Percentiles rank a stretch among this genome's conserved stretches.
Evolutionary conservation across 495 filamentous ascomycete genomes (phyloP).

Genomic region (Xylaria grammica): DNA sequence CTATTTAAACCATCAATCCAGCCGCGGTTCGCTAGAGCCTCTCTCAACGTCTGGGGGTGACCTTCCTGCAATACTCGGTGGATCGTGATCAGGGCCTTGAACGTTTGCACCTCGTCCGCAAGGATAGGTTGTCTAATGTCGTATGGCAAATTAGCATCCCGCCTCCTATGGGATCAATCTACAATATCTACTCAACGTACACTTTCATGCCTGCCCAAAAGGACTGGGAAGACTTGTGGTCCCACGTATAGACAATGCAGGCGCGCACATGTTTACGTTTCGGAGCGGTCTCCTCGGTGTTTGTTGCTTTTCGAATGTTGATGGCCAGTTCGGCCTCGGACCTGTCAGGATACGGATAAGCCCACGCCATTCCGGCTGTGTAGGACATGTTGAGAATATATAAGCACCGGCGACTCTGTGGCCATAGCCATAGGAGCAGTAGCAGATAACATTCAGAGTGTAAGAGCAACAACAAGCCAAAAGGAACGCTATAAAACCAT

Average conservation of each 20-base stretch:
- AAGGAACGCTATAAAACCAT: background rate
- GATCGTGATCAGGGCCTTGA: conserved; percentile 89
- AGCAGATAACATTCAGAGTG: background rate
- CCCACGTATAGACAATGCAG: conserved; percentile 99
- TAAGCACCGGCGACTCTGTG: background rate
- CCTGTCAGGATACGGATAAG: conserved; percentile 52
- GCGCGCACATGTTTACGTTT: conserved; percentile 99
- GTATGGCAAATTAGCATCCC: conserved; percentile 25
- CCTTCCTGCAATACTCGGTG: conserved; percentile 98
- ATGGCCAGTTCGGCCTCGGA: conserved; percentile 92
- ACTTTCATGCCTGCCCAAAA: conserved; percentile 99
- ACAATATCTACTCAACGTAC: conserved; percentile 53
- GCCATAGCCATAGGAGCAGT: conserved; percentile 5
- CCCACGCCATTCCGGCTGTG: conserved; percentile 18
- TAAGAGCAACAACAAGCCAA: background rate
- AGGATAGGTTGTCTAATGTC: conserved; percentile 81
- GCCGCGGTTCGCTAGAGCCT: conserved; percentile 83
- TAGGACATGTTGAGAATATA: conserved; percentile 17
- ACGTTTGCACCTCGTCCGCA: conserved; percentile 93
- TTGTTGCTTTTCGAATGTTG: conserved; percentile 97
- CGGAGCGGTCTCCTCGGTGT: conserved; percentile 90
- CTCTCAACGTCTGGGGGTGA: conserved; percentile 82
- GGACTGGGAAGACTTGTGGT: conserved; percentile 93
- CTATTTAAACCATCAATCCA: conserved; percentile 94
- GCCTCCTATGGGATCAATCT: background rate